These are phyloP conservation scores for Aethionema arabicum DNA, from an alignment of 345 rosid genomes.

Conservation along the genomic window DNA sequence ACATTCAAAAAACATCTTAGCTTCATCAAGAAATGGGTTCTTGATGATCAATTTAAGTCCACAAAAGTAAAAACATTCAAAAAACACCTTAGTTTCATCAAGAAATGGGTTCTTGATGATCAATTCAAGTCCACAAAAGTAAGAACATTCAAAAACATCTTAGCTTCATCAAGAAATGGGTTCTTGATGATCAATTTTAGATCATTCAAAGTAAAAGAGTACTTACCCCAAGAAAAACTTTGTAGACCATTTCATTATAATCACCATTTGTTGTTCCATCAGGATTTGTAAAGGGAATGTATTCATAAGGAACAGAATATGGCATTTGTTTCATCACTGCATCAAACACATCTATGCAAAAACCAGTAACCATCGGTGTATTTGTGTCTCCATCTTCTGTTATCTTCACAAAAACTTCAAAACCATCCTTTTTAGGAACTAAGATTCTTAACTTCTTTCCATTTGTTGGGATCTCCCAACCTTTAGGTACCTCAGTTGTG, in stretches of 20 bases:
- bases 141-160: conserved; percentile 2
- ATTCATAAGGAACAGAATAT: conserved; percentile 43
- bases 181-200: too few relatives aligned
- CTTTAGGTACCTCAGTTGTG: conserved; percentile 37
- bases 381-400: conserved; percentile 28
- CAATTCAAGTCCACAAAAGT: too few relatives aligned
- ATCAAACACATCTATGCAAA: conserved; percentile 47
- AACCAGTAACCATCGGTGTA: conserved; percentile 29
- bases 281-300: conserved; percentile 36
- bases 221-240: conserved; percentile 47
- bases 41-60: too few relatives aligned
- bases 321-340: conserved; percentile 44
- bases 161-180: too few relatives aligned
- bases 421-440: conserved; percentile 51
- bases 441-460: conserved; percentile 44
- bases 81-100: neutral
- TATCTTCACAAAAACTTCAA: conserved; percentile 42
- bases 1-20: conserved; percentile 1
- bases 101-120: too few relatives aligned
- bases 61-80: neutral
- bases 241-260: conserved; percentile 46
- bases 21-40: neutral
- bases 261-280: conserved; percentile 32
- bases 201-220: neutral
- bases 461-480: conserved; percentile 49